Conservation (phyloP, 2,329 filamentous ascomycete genomes). For the Aspergillus neoniger region DNA sequence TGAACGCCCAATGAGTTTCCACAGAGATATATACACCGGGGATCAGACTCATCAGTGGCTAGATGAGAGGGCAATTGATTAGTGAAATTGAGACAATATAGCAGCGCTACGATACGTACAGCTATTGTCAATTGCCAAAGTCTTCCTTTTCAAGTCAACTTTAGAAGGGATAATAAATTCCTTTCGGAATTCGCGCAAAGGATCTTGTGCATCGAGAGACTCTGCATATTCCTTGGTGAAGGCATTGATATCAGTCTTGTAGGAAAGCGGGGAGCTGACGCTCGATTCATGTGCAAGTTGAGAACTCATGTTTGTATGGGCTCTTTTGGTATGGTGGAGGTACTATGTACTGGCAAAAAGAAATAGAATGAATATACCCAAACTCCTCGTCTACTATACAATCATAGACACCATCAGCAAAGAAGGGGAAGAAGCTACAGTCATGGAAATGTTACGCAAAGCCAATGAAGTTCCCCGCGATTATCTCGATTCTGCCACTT, state of each 20-base stretch:
- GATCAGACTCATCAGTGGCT: conserved; percentile 38
- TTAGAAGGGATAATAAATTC: conserved; percentile 79
- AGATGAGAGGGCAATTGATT: neutral
- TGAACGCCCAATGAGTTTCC: conserved; percentile 89
- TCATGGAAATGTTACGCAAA: neutral
- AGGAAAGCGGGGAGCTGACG: conserved; percentile 31
- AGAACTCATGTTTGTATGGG: conserved; percentile 38
- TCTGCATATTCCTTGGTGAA: conserved; percentile 44
- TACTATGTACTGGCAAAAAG: neutral
- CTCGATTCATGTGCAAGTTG: conserved; percentile 31
- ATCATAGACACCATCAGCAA: neutral
- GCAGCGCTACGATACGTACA: conserved; percentile 7
- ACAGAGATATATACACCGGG: conserved; percentile 73
- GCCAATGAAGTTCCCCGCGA: conserved; percentile 11
- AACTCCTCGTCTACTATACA: neutral
- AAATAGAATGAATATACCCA: neutral
- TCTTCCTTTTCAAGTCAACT: conserved; percentile 67
- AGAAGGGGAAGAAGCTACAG: neutral
- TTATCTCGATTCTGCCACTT: conserved; percentile 29
- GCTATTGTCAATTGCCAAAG: conserved; percentile 45
- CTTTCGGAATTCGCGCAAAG: conserved; percentile 61
- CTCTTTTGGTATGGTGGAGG: neutral
- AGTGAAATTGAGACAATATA: neutral
- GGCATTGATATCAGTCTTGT: conserved; percentile 36
- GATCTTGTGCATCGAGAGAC: conserved; percentile 62